These are phyloP conservation scores for Stentor coeruleus DNA, from an alignment of 73 alveolate species.

Conservation along the genomic window DNA sequence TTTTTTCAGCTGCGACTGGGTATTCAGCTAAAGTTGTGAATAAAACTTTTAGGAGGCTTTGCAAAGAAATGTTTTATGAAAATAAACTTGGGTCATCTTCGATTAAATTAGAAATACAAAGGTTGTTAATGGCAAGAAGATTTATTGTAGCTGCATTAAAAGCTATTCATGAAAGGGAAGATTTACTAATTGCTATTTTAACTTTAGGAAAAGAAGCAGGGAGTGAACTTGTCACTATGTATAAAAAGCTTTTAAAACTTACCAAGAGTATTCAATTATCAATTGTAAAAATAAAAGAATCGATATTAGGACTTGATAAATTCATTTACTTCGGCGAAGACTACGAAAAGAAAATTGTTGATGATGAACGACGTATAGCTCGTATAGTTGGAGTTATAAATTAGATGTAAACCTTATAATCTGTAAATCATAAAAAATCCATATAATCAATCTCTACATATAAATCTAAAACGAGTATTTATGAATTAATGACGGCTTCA, in stretches of 20 bases:
- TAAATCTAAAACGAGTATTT: conserved; percentile 27
- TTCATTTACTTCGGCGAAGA: neutral
- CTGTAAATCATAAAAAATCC: too few species aligned
- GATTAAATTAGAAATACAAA: neutral
- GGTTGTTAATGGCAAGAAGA: neutral
- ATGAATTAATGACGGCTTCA: conserved; percentile 41
- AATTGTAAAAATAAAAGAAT: neutral
- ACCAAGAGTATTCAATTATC: too few species aligned
- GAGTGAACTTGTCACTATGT: neutral
- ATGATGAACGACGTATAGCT: too few species aligned
- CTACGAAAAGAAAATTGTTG: neutral
- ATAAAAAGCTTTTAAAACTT: neutral
- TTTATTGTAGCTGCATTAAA: neutral
- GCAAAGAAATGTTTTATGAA: neutral
- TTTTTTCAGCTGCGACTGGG: too few species aligned
- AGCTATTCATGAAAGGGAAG: neutral
- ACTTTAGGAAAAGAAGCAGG: neutral
- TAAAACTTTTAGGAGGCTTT: neutral
- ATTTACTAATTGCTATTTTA: neutral
- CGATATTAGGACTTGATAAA: neutral
- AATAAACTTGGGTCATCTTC: neutral
- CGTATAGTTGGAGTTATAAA: too few species aligned
- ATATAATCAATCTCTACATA: too few species aligned
- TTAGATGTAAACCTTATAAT: too few species aligned
- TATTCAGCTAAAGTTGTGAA: neutral